Base-by-base conservation (phyloP, 2,329 filamentous ascomycete species). In the Calonectria pauciramosa region DNA sequence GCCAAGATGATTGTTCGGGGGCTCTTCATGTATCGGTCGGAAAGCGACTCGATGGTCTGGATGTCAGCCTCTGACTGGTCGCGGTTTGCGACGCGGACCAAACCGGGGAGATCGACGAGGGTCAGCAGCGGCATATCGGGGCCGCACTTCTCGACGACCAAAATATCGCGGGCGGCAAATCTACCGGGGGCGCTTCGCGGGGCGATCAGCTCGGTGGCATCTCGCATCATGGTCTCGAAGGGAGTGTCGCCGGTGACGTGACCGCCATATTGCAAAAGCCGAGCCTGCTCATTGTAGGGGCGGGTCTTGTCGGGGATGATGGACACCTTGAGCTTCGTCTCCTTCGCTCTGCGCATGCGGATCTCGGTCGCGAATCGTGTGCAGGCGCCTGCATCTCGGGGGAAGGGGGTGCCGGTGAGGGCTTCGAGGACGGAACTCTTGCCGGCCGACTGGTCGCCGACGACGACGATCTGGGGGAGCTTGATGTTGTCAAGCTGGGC, bases 371-470 rank as follows among this genome's bases (percentile, higher is more conserved):
- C 88, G 74, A 92, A 93, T 23, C 91, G 86, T 0, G 92, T 93
- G 77, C 91, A 93, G 2, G 92, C 87, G 60, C 88, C 90, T 66
- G 90, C 90, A 74, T 91, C 90, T 70, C 89, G 86, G 0, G 91
- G 92, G 59, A 93, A 93, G 0, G 89, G 88, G 13, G 92, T 91
- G 30, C 90, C 90, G 0, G 91, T 92, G 47, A 93, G 86, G n/a
- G 91, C 91, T 78, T 93, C 91, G 2, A 93, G 87, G 1, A 92
- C 90, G 6, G 91, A 93, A 77, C 89, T 92, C 82, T 93, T 93
- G 26, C 92, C 92, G 8, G 90, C 89, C 2, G 90, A 92, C 82
- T 93, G 91, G 80, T 93, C 91, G 36, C 91, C 91, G 41, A 92
- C 91, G 30, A 93, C 91, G 60, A 93, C 91, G 44, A 93, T 90